Evolutionary conservation across 2,329 filamentous ascomycete genomes (phyloP), one percentile per base, ranked within the genome.

Genomic region (Fusarium anthophilum): DNA sequence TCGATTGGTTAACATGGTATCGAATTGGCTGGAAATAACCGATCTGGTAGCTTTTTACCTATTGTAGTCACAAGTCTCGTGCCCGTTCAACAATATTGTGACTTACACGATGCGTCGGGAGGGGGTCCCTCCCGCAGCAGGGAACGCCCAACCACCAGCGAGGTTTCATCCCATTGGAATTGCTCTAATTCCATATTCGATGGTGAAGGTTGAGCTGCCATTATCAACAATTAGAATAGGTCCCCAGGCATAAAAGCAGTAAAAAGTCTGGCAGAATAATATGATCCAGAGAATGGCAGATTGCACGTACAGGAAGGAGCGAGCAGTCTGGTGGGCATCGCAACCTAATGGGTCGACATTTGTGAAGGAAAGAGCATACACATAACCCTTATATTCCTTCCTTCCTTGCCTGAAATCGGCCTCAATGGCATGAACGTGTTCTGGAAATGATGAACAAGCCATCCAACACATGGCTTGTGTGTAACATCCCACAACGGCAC

Each of bases 351-450:
- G 43, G n/a, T 26, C 24, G 44, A 14, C 4, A 0, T 4, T 12
- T 14, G 12, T 4, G 18, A 20, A 47, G 45, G 26, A 28, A 15
- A 5, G 45, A 22, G 13, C 45, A 47, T 47, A 47, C 6, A 15
- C 26, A 3, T 28, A 15, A 20, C 12, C 24, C 43, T 2, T 8
- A 12, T 5, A 15, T 24, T 44, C 15, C 41, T 44, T 44, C n/a
- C 43, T 44, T 44, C 15, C 17, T 11, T 44, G 41, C n/a, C n/a
- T 5, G 15, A 8, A 11, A 44, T 24, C 15, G 43, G n/a, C n/a
- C n/a, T 97, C 95, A 18, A 97, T 87, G 57, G 94, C 94, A 80
- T 93, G 85, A 92, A 94, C 32, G 94, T 94, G 80, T 98, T 97
- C 17, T 63, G 20, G 12, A 38, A 54, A 44, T 24, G 20, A 66